Percentiles rank a stretch among this genome's conserved stretches.
phyloP scores from a whole-genome alignment of 2,329 filamentous ascomycete species.

The Huntiella bhutanensis region DNA sequence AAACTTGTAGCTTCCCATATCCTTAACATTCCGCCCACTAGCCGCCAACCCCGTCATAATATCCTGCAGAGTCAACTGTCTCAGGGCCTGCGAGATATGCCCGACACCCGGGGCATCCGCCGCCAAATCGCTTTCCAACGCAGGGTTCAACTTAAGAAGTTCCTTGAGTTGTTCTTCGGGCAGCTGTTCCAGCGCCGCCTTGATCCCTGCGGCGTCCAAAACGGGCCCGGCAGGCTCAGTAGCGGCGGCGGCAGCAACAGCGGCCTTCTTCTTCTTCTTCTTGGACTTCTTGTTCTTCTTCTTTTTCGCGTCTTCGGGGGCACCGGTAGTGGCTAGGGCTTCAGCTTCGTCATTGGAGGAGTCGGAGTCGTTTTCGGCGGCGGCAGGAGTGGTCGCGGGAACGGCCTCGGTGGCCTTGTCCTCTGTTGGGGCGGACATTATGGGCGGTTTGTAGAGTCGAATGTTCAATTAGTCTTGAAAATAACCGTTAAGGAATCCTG shows the following conservation, averaged over 20 bases:
- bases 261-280: slow-evolving; percentile 44
- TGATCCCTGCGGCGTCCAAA: slow-evolving; percentile 22
- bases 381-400: slow-evolving; percentile 18
- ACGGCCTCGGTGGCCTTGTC: slow-evolving; percentile 7
- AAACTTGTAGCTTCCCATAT: slow-evolving; percentile 96
- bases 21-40: slow-evolving; percentile 75
- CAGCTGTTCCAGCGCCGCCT: slow-evolving; percentile 34
- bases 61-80: slow-evolving; percentile 47
- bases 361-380: slow-evolving; percentile 20
- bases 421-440: slow-evolving; percentile 3
- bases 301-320: slow-evolving; percentile 18
- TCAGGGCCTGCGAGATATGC: slow-evolving; percentile 31
- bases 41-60: slow-evolving; percentile 58
- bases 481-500: too few species aligned
- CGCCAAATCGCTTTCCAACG: slow-evolving; percentile 36
- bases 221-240: slow-evolving; percentile 24
- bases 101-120: slow-evolving; percentile 22
- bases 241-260: slow-evolving; percentile 44
- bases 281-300: slow-evolving; percentile 15
- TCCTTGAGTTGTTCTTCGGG: slow-evolving; percentile 41
- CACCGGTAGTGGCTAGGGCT: slow-evolving; percentile 21
- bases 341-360: slow-evolving; percentile 21
- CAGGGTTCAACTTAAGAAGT: slow-evolving; percentile 54
- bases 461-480: too few species aligned
- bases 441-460: background rate